Evolutionary conservation across 2,329 filamentous ascomycete genomes (phyloP).

Genomic region (Corinectria fuckeliana): DNA sequence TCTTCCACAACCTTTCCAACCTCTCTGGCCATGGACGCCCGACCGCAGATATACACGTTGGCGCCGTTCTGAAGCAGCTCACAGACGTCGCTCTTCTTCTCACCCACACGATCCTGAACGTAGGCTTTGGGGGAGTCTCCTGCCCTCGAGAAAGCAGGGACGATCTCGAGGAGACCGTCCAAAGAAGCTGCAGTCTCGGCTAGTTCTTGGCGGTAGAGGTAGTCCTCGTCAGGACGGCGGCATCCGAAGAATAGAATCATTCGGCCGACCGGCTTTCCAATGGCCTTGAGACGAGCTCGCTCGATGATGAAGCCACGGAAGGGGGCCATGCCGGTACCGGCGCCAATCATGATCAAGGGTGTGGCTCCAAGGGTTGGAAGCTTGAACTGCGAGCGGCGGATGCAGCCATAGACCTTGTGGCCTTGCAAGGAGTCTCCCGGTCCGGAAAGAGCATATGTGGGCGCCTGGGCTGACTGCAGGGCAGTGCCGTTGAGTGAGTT

Average conservation of each 20-base stretch:
- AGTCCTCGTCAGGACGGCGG: constrained; percentile 57
- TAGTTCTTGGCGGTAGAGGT: constrained; percentile 58
- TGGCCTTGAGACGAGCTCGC: constrained; percentile 26
- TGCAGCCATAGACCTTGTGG: constrained; percentile 30
- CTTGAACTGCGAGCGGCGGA: constrained; percentile 50
- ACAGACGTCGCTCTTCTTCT: constrained; percentile 39
- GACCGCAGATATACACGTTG: constrained; percentile 51
- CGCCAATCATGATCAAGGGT: constrained; percentile 59
- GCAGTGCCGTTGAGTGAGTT: constrained; percentile 15
- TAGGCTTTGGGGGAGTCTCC: constrained; percentile 38
- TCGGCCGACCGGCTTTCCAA: constrained; percentile 29
- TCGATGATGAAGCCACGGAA: constrained; percentile 40
- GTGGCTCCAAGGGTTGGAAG: constrained; percentile 49
- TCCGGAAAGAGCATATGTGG: constrained; percentile 22
- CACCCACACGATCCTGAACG: constrained; percentile 46
- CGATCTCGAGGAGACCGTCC: constrained; percentile 23
- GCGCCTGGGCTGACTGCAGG: neutral
- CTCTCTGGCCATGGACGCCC: constrained; percentile 51
- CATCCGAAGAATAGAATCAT: constrained; percentile 65
- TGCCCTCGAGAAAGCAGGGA: constrained; percentile 29
- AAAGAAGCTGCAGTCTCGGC: constrained; percentile 24
- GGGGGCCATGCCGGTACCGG: constrained; percentile 58
- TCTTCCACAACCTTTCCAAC: constrained; percentile 47
- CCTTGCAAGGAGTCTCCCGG: constrained; percentile 22
- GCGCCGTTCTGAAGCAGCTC: constrained; percentile 43